Evolutionary conservation across 2,329 filamentous ascomycete genomes (phyloP).

Genomic region (Aureobasidium zeae): DNA sequence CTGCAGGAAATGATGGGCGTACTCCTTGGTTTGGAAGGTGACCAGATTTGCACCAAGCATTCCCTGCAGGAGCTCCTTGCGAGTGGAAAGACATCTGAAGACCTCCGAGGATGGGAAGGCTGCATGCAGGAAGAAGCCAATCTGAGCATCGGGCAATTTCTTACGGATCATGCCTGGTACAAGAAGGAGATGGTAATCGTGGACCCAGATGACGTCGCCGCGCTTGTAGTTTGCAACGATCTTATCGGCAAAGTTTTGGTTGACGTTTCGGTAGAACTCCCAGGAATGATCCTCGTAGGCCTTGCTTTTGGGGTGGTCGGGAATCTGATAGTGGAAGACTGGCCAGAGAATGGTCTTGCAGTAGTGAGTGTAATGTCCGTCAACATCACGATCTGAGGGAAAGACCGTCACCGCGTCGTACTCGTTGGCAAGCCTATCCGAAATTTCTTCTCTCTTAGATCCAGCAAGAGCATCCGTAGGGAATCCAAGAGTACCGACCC

Average conservation of each 20-base stretch:
- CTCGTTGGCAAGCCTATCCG: conserved; percentile 69
- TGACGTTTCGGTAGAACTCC: conserved; percentile 87
- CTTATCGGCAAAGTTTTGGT: conserved; percentile 84
- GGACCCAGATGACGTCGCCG: conserved; percentile 86
- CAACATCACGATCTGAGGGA: conserved; percentile 82
- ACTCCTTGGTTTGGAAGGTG: conserved; percentile 89
- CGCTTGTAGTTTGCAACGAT: conserved; percentile 89
- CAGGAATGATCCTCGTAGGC: conserved; percentile 96
- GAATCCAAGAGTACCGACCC: conserved; percentile 89
- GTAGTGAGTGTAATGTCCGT: conserved; percentile 90
- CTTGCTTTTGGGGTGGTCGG: conserved; percentile 95
- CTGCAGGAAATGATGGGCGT: conserved; percentile 87
- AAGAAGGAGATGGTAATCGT: conserved; percentile 88
- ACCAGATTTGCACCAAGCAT: conserved; percentile 89
- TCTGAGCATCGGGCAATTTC: conserved; percentile 84
- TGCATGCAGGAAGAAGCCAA: conserved; percentile 91
- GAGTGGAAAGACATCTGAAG: conserved; percentile 80
- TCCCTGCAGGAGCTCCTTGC: conserved; percentile 79
- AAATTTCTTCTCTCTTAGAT: conserved; percentile 71
- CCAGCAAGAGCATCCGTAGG: conserved; percentile 76
- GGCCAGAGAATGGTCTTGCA: conserved; percentile 98
- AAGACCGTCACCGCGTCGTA: conserved; percentile 77
- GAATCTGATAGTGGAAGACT: conserved; percentile 96
- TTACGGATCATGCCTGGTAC: conserved; percentile 84
- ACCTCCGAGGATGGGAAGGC: conserved; percentile 95